Conservation (phyloP, 179 eudicot genomes). For the Beta macrorhiza region DNA sequence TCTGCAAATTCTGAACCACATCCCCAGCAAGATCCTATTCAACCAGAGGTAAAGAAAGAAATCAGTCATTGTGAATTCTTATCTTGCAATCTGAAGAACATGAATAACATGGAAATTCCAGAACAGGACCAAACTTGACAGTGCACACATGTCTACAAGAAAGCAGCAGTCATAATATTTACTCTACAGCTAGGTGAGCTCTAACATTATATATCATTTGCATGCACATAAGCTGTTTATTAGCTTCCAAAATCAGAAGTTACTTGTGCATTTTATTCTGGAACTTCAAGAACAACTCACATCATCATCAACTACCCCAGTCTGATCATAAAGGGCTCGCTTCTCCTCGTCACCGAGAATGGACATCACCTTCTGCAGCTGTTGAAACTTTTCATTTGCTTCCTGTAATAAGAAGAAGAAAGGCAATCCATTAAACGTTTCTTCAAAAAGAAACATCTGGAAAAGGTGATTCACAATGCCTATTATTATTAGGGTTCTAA, state of each 20-base stretch:
- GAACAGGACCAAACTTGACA: not conserved
- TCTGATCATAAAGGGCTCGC: conserved; percentile 88
- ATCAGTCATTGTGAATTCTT: not conserved
- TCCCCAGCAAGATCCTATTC: conserved; percentile 84
- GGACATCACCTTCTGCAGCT: conserved; percentile 90
- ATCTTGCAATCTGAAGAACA: not conserved
- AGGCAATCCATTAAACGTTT: not conserved
- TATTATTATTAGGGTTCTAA: too few relatives aligned
- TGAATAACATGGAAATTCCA: not conserved
- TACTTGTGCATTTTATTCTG: not conserved
- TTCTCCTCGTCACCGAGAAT: conserved; percentile 96
- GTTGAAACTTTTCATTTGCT: conserved; percentile 95
- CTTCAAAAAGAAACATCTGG: not conserved
- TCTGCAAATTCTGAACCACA: conserved; percentile 57
- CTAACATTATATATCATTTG: not conserved
- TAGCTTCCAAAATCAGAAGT: too few relatives aligned
- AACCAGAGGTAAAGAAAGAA: conserved; percentile 12
- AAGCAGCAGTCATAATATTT: not conserved
- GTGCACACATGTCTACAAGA: not conserved
- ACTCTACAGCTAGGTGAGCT: not conserved
- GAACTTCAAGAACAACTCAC: conserved; percentile 49
- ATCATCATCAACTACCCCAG: conserved; percentile 91
- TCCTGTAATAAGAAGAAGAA: conserved; percentile 40
- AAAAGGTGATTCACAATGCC: too few relatives aligned
- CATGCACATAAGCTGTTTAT: not conserved